Evolutionary conservation across 805 yeast species (phyloP), one percentile per base, ranked within the genome.

Genomic region (Pichia heedii): DNA sequence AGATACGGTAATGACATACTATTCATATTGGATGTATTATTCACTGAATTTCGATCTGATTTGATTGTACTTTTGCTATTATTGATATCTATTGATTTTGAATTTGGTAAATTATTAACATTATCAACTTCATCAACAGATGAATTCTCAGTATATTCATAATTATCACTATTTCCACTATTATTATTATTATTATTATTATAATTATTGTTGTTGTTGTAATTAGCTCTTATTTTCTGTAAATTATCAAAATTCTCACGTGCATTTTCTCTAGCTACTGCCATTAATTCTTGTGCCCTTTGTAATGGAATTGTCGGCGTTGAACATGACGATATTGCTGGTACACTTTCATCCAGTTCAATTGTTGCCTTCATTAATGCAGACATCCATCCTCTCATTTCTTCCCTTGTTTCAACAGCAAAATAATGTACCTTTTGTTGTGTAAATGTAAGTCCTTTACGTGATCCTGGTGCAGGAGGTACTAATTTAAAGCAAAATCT

Each of bases 401-500:
- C 97, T 40, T 87, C 95, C 45, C 73, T 76, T 0, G 86, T 74
- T 40, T 93, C 97, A 36, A 90, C 96, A 0, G 97, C 97, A 71
- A 93, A 93, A 62, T 83, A 93, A 56, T 93, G 98, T 8, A 88
- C 84, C 52, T 88, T 86, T 24, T 96, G 98, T 50, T 89, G 96
- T 0, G 99, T 93, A 61, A 93, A 93, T 0, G 96, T 89, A 45
- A 93, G 75, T 0, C 97, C 97, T 65, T 89, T 90, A 51, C 82
- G 81, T 42, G 90, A 85, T 0, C 99, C 99, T 0, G 97, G 97
- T 2, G 95, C 95, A 0, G 99, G 99, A 10, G 99, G 99, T 4
- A 89, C 77, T 12, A 93, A 61, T 62, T 89, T 89, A 69, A 93
- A 90, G 56, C 96, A 87, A 58, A 78, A 85, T 34, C 95, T 73